Percentiles rank a stretch among this genome's conserved stretches.
These are phyloP conservation scores for Mercurialis annua DNA, from an alignment of 345 rosid genomes.

Conservation along the genomic window DNA sequence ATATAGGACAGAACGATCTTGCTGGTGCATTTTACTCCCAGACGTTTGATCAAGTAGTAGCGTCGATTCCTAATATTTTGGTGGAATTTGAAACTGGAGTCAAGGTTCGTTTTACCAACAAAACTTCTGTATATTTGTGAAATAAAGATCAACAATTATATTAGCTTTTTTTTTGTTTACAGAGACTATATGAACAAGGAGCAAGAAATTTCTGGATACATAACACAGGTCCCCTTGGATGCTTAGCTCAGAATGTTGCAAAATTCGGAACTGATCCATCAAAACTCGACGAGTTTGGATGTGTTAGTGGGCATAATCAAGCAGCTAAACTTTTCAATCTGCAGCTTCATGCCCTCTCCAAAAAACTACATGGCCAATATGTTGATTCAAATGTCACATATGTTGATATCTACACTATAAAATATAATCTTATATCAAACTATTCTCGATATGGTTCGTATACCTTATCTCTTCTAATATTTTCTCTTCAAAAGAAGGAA, in stretches of 20 bases:
- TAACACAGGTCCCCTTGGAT: conserved; percentile 94
- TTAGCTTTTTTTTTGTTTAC: conserved; percentile 13
- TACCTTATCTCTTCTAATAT: not conserved
- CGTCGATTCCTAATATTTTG: conserved; percentile 62
- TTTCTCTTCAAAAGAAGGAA: not conserved
- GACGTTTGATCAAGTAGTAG: conserved; percentile 74
- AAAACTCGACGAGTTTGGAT: conserved; percentile 82
- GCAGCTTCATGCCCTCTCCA: conserved; percentile 76
- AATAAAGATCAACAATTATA: not conserved
- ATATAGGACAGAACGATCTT: conserved; percentile 93
- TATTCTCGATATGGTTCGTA: conserved; percentile 70
- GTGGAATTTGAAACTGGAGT: conserved; percentile 68
- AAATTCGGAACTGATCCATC: conserved; percentile 79
- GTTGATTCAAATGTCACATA: conserved; percentile 64
- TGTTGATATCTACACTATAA: conserved; percentile 74
- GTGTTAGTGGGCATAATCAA: conserved; percentile 74
- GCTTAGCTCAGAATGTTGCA: conserved; percentile 82
- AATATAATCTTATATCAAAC: conserved; percentile 63
- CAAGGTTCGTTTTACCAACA: conserved; percentile 39
- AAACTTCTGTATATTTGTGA: not conserved
- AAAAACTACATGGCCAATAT: conserved; percentile 60
- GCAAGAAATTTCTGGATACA: conserved; percentile 92
- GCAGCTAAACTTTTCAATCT: conserved; percentile 82
- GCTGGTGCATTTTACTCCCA: conserved; percentile 96
- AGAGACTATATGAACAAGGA: conserved; percentile 80